Evolutionary conservation across 2,329 filamentous ascomycete species (phyloP), one percentile per base, ranked within the genome.

Genomic region (Neonectria faginata): DNA sequence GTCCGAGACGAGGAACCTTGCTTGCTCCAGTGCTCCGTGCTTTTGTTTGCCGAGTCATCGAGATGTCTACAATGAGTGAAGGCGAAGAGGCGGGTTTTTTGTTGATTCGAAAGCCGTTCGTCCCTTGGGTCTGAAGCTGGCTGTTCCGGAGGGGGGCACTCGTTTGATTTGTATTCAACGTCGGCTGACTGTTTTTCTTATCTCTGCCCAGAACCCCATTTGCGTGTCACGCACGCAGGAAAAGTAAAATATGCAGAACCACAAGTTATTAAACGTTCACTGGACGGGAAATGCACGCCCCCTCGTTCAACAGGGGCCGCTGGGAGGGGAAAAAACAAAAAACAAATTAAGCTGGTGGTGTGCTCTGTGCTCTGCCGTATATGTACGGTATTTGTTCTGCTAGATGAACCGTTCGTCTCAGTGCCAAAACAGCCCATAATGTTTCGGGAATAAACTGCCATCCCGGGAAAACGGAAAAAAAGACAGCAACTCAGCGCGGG

Each of bases 371-470:
- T 31, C 29, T 31, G 29, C 29, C 29, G 29, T 31, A 31, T 66
- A 31, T 66, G 22, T 31, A 31, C 66, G 20, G 60, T 61, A 57
- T 55, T 52, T 60, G 58, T 56, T 48, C 48, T 20, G 64, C 55
- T 51, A 59, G 61, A 64, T 60, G 67, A 72, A 72, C 70, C 41
- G 45, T 67, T 66, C 48, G 57, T 66, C 29, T 14, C 8, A 6
- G 25, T 48, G n/a, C 45, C 55, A 22, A 50, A 39, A 66, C 54
- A 60, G 45, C 53, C 8, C 20, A 27, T 45, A 36, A 57, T 54
- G 64, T 55, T 18, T 66, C 67, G 70, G 70, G 65, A 70, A 68
- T 67, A 72, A 68, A 52, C 29, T 60, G 31, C 44, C 62, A 67
- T 52, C 52, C 48, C 50, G 59, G 68, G 39, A 67, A 52, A 72